These are phyloP conservation scores for Priceomyces melissophilus DNA, from an alignment of 805 yeast species.

Conservation along the genomic window DNA sequence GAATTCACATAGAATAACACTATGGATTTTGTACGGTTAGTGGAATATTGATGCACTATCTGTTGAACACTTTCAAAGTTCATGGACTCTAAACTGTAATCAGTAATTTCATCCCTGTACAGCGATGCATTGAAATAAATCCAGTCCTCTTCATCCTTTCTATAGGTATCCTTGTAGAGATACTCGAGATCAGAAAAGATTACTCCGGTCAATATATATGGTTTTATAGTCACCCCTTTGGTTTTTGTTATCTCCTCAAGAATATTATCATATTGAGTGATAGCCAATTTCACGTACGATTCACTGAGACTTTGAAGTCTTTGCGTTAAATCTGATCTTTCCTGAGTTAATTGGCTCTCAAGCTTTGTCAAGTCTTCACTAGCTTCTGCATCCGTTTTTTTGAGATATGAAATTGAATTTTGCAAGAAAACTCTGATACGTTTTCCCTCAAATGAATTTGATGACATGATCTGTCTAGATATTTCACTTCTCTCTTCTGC, in stretches of 20 bases:
- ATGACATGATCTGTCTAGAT: conserved; percentile 25
- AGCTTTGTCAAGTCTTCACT: conserved; percentile 16
- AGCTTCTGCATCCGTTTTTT: conserved; percentile 10
- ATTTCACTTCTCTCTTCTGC: conserved; percentile 15
- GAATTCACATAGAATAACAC: conserved; percentile 18
- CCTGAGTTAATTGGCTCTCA: conserved; percentile 14
- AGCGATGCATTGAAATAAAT: conserved; percentile 13
- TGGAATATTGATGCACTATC: conserved; percentile 12
- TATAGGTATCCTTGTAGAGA: conserved; percentile 18
- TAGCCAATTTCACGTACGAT: conserved; percentile 15
- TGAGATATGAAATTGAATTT: conserved; percentile 14
- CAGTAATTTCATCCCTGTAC: conserved; percentile 10
- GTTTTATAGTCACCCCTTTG: conserved; percentile 10
- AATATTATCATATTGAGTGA: conserved; percentile 18
- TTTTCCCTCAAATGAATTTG: conserved; percentile 40
- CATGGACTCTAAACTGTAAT: conserved; percentile 17
- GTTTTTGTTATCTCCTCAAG: conserved; percentile 10
- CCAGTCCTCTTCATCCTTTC: conserved; percentile 17
- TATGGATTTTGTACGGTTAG: conserved; percentile 9
- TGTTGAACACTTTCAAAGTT: conserved; percentile 17
- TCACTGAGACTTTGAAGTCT: conserved; percentile 17
- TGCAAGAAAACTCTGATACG: conserved; percentile 24
- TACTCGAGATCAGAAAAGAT: conserved; percentile 29
- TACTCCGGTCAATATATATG: conserved; percentile 28
- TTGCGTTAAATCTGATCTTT: conserved; percentile 13